Base-by-base conservation (phyloP, 495 filamentous ascomycete species). In the Penicillium robsamsonii region DNA sequence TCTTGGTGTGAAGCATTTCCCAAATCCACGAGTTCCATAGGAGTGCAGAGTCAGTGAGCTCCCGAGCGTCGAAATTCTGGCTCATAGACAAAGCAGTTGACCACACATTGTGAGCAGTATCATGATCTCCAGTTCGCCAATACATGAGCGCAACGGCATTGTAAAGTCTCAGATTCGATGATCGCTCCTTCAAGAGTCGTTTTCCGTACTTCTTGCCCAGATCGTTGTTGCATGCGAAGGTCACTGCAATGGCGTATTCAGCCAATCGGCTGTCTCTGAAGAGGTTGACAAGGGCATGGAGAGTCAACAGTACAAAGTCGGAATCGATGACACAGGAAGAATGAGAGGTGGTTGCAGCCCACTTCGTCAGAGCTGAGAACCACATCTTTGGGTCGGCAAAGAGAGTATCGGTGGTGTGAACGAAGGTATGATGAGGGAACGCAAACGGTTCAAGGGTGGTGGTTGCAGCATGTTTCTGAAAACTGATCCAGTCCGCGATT, bases 81-180 rank as follows among this genome's bases (percentile, higher is more conserved):
- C 74, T 75, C 81, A 87, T 84, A 5, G 75, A 72, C 15, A 91
- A 69, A 17, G 89, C 81, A 0, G 85, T 86, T 11, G 78, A 67
- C 64, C 91, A 83, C n/a, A 94, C 82, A 42, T 81, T 80, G 20
- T 80, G 68, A 25, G 89, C 84, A 48, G 79, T 70, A 6, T 79
- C 74, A 0, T 63, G 50, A 46, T 85, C 84, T 0, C 75, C 78
- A 47, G 77, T 80, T 29, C 78, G 76, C 61, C 76, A 82, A 67
- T 96, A 87, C 38, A 91, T 81, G 24, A 91, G 72, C 4, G 87
- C 88, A 58, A 91, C 93, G 0, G 84, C 84, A 61, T 91, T 88
- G 70, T 93, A 96, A 5, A 96, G 72, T 30, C 78, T 72, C 9
- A 90, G 67, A 63, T 81, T 88, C 0, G 84, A 79, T 2, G 83